A percentile compares a stretch with the other conserved stretches of the same genome.
Evolutionary conservation across 148 eudicot genomes (phyloP).

Genomic region (Rhododendron mucronatum): DNA sequence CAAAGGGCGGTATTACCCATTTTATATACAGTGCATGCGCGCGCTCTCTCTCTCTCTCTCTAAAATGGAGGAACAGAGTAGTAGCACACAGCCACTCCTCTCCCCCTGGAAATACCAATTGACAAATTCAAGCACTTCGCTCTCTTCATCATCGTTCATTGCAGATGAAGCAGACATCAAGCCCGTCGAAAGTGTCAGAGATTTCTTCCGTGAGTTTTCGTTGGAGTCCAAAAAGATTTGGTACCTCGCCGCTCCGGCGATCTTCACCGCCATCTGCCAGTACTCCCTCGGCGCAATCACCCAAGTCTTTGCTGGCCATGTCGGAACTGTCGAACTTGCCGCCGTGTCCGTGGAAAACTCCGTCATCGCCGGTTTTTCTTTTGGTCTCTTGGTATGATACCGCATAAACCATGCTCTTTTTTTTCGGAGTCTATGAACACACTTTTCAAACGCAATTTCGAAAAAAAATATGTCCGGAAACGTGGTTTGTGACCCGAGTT

Average conservation of each 20-base stretch:
- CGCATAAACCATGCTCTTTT: background rate
- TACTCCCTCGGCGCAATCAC: constrained; percentile 21
- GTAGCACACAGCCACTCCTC: background rate
- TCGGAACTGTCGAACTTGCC: constrained; percentile 20
- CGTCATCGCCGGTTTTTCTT: constrained; percentile 16
- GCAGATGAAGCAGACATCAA: constrained; percentile 13
- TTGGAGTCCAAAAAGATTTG: constrained; percentile 24
- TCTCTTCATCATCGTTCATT: background rate
- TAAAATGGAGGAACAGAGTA: background rate
- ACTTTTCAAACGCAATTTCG: too few relatives aligned
- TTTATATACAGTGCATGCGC: too few relatives aligned
- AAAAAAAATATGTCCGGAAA: too few relatives aligned
- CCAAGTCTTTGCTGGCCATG: constrained; percentile 19
- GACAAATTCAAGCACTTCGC: background rate
- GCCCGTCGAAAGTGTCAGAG: background rate
- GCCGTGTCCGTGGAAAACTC: constrained; percentile 18
- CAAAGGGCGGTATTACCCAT: too few relatives aligned
- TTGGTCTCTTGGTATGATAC: constrained; percentile 14
- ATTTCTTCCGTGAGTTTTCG: constrained; percentile 2
- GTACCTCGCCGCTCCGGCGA: constrained; percentile 18
- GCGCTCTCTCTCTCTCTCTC: background rate
- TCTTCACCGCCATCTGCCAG: constrained; percentile 18
- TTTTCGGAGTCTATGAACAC: too few relatives aligned
- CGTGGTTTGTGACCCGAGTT: too few relatives aligned
- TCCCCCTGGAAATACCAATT: background rate